These are phyloP conservation scores for Senna siamea DNA, from an alignment of 306 rosid species.

Conservation along the genomic window DNA sequence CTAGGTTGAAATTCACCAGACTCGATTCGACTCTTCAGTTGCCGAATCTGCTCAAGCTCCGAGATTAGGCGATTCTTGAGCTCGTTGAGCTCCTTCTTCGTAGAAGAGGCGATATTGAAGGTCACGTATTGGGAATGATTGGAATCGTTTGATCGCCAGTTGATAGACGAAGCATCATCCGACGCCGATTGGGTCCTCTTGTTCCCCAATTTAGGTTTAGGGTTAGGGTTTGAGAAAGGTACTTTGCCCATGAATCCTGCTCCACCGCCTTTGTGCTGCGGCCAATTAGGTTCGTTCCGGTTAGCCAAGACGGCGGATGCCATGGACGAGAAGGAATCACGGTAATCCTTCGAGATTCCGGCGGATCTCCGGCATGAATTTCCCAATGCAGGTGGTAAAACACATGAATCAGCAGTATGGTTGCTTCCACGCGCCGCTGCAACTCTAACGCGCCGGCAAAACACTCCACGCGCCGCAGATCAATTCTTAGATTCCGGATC, in stretches of 20 bases:
- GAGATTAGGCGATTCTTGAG: conserved; percentile 55
- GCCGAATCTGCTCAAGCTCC: conserved; percentile 83
- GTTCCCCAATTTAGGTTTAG: conserved; percentile 59
- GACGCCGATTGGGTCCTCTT: conserved; percentile 73
- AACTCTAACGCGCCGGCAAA: conserved; percentile 40
- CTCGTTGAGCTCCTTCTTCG: conserved; percentile 71
- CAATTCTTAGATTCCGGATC: background rate
- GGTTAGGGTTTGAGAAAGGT: conserved; percentile 51
- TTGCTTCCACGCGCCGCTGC: conserved; percentile 37
- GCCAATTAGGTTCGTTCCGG: conserved; percentile 76
- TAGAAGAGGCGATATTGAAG: conserved; percentile 56
- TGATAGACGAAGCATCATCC: conserved; percentile 87
- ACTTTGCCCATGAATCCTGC: conserved; percentile 89
- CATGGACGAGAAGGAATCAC: conserved; percentile 47
- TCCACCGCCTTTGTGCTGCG: conserved; percentile 69
- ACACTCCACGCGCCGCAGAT: background rate
- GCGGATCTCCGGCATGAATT: conserved; percentile 45
- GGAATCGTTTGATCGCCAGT: conserved; percentile 53
- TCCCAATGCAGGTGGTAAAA: conserved; percentile 37
- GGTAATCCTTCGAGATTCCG: conserved; percentile 26
- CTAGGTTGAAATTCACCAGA: conserved; percentile 46
- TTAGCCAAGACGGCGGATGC: conserved; percentile 85
- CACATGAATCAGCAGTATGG: conserved; percentile 40
- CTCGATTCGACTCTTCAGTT: conserved; percentile 64
- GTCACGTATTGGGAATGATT: conserved; percentile 55